phyloP scores from a whole-genome alignment of 495 filamentous ascomycete species.

The Parathielavia appendiculata region DNA sequence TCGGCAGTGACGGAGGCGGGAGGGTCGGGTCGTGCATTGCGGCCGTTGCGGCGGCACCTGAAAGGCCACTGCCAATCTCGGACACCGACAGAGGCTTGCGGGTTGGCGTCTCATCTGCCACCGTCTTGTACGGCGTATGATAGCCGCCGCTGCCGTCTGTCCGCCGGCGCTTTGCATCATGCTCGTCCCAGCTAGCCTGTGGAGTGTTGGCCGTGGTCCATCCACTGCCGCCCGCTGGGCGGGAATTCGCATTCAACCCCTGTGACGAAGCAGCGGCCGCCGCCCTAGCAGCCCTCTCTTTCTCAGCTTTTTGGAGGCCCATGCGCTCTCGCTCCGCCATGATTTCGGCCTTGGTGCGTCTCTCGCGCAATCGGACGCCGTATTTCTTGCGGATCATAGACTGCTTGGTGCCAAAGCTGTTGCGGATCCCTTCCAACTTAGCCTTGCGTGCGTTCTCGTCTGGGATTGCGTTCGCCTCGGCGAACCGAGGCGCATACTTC shows the following conservation, averaged over 20 bases:
- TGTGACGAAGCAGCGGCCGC: background rate
- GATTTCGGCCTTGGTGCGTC: slow-evolving; percentile 43
- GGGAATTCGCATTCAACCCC: background rate
- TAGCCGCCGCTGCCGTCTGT: slow-evolving; percentile 23
- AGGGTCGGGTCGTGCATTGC: slow-evolving; percentile 32
- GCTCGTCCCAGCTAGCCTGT: slow-evolving; percentile 21
- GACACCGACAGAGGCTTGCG: slow-evolving; percentile 31
- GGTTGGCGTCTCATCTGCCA: slow-evolving; percentile 22
- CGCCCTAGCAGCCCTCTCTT: slow-evolving; percentile 13
- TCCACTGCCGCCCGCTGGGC: slow-evolving; percentile 16
- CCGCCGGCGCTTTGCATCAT: slow-evolving; percentile 32
- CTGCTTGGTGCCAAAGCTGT: slow-evolving; percentile 46
- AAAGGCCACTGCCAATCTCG: slow-evolving; percentile 30
- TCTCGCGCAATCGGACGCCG: slow-evolving; percentile 42
- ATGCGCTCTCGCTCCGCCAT: slow-evolving; percentile 37
- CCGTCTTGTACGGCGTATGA: slow-evolving; percentile 12
- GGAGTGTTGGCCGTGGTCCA: slow-evolving; percentile 33
- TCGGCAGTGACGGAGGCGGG: slow-evolving; percentile 16
- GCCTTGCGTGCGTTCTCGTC: slow-evolving; percentile 32
- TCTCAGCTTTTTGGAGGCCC: slow-evolving; percentile 29
- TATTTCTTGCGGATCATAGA: slow-evolving; percentile 47
- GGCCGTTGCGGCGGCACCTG: slow-evolving; percentile 31
- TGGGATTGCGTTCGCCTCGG: slow-evolving; percentile 33
- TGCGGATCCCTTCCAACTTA: slow-evolving; percentile 40
- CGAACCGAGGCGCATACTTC: slow-evolving; percentile 36